Evolutionary conservation across 208 protist species (phyloP), one percentile per base, ranked within the genome.

Genomic region (Porcisia hertigi): DNA sequence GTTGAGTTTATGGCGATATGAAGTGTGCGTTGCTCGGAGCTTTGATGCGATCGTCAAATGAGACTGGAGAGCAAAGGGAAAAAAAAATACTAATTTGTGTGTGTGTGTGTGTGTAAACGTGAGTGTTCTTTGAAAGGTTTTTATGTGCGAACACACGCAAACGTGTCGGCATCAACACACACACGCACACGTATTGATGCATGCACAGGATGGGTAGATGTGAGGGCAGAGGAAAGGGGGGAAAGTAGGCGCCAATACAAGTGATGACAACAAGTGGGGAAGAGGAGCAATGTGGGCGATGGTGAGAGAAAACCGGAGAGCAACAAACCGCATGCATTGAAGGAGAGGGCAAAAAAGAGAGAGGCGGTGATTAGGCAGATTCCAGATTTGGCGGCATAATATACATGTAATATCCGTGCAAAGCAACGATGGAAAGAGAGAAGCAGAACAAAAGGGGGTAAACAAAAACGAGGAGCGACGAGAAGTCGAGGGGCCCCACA

Each of bases 1-100:
- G 57, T 92, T 93, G 95, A 78, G 97, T 97, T 63, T 95, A 94
- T 14, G 98, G 97, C 57, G 89, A 75, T 67, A 86, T 88, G 81
- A 92, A 96, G 71, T 95, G 97, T n/a, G 11, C 20, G 18, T 14
- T 66, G 20, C 39, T 43, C 4, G 20, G 39, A 47, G 39, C 36
- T 45, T 47, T 66, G 23, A 43, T 8, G 7, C 20, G 39, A 16
- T 66, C 2, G 62, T 11, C 45, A 9, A 49, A 49, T 49, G 45
- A 49, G 9, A 49, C 45, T 49, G 45, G 45, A 49, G 9, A 49
- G 9, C 3, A 39, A 36, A 30, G 9, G 25, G 16, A 7, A 62
- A n/a, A n/a, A n/a, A n/a, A n/a, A n/a, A n/a, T n/a, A n/a, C n/a
- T n/a, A n/a, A n/a, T n/a, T n/a, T n/a, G n/a, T n/a, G n/a, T n/a